These are phyloP conservation scores for Arachis stenosperma DNA, from an alignment of 306 rosid genomes.

Conservation along the genomic window DNA sequence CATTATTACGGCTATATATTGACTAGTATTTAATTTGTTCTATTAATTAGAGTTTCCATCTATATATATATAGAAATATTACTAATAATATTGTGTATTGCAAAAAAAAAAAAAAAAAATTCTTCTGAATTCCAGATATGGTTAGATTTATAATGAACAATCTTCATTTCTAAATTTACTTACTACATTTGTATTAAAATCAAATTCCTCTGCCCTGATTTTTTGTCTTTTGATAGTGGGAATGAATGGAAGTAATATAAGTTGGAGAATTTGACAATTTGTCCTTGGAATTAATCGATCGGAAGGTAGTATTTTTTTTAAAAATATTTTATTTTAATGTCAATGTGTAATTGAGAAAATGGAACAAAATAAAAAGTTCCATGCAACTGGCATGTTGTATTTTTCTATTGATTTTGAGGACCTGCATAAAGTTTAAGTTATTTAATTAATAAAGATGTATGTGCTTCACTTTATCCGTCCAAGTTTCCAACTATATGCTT, in stretches of 20 bases:
- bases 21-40: background rate
- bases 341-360: background rate
- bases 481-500: background rate
- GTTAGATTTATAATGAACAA: background rate
- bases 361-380: background rate
- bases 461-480: background rate
- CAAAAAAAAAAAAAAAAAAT: background rate
- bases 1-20: background rate
- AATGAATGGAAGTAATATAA: conserved; percentile 1
- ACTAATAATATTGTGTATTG: too few relatives aligned
- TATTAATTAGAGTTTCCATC: too few relatives aligned
- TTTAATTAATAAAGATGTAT: background rate
- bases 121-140: conserved; percentile 11
- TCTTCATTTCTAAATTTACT: background rate
- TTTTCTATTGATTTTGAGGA: conserved; percentile 17
- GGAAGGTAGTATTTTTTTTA: background rate
- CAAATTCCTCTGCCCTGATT: background rate
- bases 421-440: too few relatives aligned
- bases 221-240: background rate
- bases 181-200: background rate
- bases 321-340: background rate
- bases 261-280: conserved; percentile 8
- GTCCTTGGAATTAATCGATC: background rate
- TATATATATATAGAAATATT: too few relatives aligned
- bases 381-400: background rate